Evolutionary conservation across 257 asterid species (phyloP), one percentile per base, ranked within the genome.

Genomic region (Hygrophila difformis): DNA sequence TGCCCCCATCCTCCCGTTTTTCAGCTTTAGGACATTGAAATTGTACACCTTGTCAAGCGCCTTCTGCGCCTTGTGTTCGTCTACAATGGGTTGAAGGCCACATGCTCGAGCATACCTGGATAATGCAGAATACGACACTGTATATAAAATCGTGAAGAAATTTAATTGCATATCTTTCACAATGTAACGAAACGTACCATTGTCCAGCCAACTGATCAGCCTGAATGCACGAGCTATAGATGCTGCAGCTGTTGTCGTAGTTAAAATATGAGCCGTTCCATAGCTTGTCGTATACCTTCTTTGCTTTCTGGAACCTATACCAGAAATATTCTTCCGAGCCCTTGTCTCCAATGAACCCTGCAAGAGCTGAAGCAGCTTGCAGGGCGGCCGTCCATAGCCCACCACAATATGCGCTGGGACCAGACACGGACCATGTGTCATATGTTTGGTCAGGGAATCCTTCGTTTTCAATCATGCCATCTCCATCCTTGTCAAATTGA

Each of bases 381-480:
- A 91, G 58, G n/a, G 97, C 99, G 2, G 99, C 96, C 48, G 82
- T 94, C 96, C 95, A 91, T n/a, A 91, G 71, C 44, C 99, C 99
- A 21, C 99, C 99, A 73, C 89, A 74, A 44, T 91, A 91, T 2
- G 96, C 99, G 73, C 99, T 91, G 57, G 82, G 84, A 24, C 99
- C 99, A 39, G 76, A 56, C 5, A 80, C 95, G 24, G 89, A 74
- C 99, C 99, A 91, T 23, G 85, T 79, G 63, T 91, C 99, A 45
- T 91, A 91, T 0, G 99, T 91, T 74, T 91, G 99, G 38, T 91
- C 99, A 3, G 95, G 95, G 53, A 80, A 80, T n/a, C 95, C 92
- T 47, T 86, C 97, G 35, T 91, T 91, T 57, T 91, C 99, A 22
- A 91, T 91, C 99, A 91, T 91, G 16, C 96, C 99, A 67, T 91